Evolutionary conservation across 805 yeast genomes (phyloP).

Genomic region (Sugiyamaella marilandica): DNA sequence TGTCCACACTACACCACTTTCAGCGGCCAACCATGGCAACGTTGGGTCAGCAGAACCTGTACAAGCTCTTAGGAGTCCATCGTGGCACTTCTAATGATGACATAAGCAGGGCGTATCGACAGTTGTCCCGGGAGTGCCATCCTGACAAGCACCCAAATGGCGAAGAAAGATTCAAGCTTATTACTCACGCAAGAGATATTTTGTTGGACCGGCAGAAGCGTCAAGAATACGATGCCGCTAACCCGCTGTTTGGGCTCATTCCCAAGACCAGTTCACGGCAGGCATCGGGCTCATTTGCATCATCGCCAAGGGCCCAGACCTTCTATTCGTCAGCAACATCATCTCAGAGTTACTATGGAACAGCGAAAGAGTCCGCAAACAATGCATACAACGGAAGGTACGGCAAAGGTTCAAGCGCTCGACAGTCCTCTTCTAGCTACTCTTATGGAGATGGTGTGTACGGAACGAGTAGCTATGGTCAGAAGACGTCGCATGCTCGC

Average conservation of each 20-base stretch:
- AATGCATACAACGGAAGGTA: background rate
- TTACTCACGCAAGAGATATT: constrained; percentile 34
- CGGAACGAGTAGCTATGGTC: background rate
- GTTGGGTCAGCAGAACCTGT: background rate
- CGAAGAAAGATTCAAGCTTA: constrained; percentile 32
- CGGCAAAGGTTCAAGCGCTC: background rate
- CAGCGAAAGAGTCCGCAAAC: background rate
- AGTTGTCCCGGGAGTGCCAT: constrained; percentile 39
- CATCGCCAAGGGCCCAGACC: background rate
- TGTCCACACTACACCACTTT: background rate
- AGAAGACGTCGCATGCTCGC: too few species aligned
- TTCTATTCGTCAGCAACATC: background rate
- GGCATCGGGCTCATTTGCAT: background rate
- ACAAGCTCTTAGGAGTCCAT: constrained; percentile 25
- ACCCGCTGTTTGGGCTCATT: background rate
- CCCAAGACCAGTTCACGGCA: background rate
- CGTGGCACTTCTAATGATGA: constrained; percentile 24
- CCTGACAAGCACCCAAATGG: constrained; percentile 40
- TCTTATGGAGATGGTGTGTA: background rate
- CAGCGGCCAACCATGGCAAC: background rate
- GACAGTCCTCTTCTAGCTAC: background rate
- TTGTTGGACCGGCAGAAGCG: constrained; percentile 29
- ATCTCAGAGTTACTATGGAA: background rate
- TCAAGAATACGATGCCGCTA: constrained; percentile 28
- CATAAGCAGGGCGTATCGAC: constrained; percentile 38